Evolutionary conservation across 306 rosid species (phyloP).

Genomic region (Dicorynia guianensis): DNA sequence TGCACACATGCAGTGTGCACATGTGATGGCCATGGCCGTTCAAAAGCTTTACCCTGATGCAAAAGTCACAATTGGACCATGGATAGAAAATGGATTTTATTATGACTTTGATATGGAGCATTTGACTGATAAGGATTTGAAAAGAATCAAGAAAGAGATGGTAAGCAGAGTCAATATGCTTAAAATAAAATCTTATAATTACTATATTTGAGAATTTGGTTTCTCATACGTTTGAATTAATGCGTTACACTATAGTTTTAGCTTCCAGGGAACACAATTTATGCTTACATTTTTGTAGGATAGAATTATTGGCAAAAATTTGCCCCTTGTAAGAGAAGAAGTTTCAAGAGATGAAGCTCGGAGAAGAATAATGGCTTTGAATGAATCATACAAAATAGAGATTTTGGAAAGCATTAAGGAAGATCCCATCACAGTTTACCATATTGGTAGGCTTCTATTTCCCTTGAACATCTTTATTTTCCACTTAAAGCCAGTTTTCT

Average conservation of each 20-base stretch:
- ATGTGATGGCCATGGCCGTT: constrained; percentile 99
- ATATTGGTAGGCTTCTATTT: constrained; percentile 71
- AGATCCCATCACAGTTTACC: constrained; percentile 88
- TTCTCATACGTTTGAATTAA: constrained; percentile 33
- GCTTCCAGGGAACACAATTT: constrained; percentile 27
- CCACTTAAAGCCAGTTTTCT: background rate
- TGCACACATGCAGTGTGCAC: constrained; percentile 74
- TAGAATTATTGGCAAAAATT: constrained; percentile 74
- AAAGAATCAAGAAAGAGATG: constrained; percentile 94
- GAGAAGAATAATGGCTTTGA: constrained; percentile 76
- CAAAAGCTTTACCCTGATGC: constrained; percentile 93
- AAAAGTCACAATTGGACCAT: constrained; percentile 95
- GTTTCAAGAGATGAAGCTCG: constrained; percentile 92
- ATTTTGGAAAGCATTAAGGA: constrained; percentile 92
- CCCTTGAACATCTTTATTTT: constrained; percentile 29
- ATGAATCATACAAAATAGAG: constrained; percentile 94
- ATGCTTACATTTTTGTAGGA: constrained; percentile 65
- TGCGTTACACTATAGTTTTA: constrained; percentile 28
- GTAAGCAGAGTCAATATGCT: constrained; percentile 47
- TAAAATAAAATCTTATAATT: constrained; percentile 27
- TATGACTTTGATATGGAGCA: constrained; percentile 93
- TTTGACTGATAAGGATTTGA: constrained; percentile 87
- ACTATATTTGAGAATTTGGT: constrained; percentile 16
- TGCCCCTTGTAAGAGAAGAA: constrained; percentile 93
- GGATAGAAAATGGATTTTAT: constrained; percentile 96